Base-by-base conservation (phyloP, 441 rosid genomes). In the Populus hybrid region DNA sequence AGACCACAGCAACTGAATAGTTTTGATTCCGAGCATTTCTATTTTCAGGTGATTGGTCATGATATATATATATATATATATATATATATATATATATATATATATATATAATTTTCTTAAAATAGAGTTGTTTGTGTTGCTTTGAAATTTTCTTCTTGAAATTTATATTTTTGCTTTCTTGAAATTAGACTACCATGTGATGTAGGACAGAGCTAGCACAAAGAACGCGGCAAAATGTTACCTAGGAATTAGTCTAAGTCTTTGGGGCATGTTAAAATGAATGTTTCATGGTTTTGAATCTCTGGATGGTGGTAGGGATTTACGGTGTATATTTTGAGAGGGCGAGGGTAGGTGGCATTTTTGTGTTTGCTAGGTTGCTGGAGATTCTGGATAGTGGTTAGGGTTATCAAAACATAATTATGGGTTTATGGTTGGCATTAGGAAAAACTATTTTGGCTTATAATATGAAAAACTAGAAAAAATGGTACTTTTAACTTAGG, bases 201-300 rank as follows among this genome's bases (percentile, higher is more conserved):
- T 53, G 68, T 67, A 63, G 24, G 30, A 63, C n/a, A 40, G 63
- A 59, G 69, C 67, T 73, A 59, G 73, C 32, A 68, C 61, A 12
- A 57, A 2, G 3, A 16, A 36, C 8, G 36, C 36, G 57, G 68
- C 63, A 6, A 34, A 57, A 50, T 26, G 11, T 38, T 65, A 7
- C 3, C 18, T 32, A 71, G 2, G 36, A 36, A 19, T 50, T 12
- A 23, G 53, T 35, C 11, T 11, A 4, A 18, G n/a, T 7, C 63
- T 11, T 18, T 21, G 36, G 46, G 19, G 6, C 24, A 42, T 66
- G 19, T 59, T 10, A 26, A 28, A 57, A 35, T 18, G 21, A 57
- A 59, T n/a, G 67, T 68, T 42, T 66, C 67, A 6, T 11, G 69
- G 40, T 42, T 67, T 67, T 61, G 69, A 26, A 40, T 19, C 64